These are phyloP conservation scores for Rutidosis leptorrhynchoides DNA, from an alignment of 129 eudicot genomes.

Conservation along the genomic window DNA sequence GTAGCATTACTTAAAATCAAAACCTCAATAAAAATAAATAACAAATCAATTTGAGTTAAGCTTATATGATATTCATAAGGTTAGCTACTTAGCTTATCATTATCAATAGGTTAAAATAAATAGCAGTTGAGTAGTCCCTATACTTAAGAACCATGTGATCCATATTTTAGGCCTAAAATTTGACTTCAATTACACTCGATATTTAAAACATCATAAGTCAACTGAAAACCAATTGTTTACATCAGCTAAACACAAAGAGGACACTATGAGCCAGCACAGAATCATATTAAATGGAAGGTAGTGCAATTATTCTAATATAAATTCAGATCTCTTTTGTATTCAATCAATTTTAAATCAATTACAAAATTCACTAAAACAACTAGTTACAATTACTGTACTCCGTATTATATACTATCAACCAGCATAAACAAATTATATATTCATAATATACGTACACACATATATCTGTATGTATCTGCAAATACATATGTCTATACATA, in stretches of 20 bases:
- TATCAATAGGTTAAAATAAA: too few relatives aligned
- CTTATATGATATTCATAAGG: not conserved
- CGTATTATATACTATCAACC: too few relatives aligned
- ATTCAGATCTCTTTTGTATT: slow-evolving; percentile 13
- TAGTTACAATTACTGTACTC: too few relatives aligned
- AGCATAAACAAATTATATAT: not conserved
- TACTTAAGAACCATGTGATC: slow-evolving; percentile 13
- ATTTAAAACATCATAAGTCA: not conserved
- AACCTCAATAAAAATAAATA: not conserved
- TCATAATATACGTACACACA: not conserved
- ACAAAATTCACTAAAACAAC: not conserved
- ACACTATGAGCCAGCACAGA: not conserved
- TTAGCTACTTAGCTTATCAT: not conserved
- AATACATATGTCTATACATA: too few relatives aligned
- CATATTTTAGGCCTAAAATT: not conserved
- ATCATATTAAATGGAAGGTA: not conserved
- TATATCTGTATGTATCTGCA: not conserved
- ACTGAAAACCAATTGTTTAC: slow-evolving; percentile 1
- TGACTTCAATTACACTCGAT: slow-evolving; percentile 8
- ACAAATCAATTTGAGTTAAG: not conserved
- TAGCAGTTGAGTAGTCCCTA: not conserved
- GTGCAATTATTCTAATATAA: not conserved
- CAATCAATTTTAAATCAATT: not conserved
- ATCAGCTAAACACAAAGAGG: not conserved
- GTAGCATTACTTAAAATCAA: too few relatives aligned